A percentile compares a stretch with the other conserved stretches of the same genome.
Conservation (phyloP, 352 stramenopile species). For the Pythium vanterpoolii region DNA sequence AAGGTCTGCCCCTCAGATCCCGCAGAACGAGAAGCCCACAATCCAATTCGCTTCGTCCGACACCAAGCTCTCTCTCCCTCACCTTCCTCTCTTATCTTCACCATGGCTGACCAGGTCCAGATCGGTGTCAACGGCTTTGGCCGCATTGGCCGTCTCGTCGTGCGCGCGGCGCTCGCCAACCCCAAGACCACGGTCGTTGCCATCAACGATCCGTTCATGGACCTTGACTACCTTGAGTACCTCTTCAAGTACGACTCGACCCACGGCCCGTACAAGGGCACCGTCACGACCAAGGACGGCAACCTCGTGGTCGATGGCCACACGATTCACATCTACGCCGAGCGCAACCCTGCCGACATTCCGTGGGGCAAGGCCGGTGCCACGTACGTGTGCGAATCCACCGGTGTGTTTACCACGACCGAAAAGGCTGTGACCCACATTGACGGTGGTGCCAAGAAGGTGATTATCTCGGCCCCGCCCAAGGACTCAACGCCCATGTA, state of each 20-base stretch:
- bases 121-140: conserved; percentile 61
- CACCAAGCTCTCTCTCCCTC: conserved; percentile 12
- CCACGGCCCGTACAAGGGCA: conserved; percentile 90
- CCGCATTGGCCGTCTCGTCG: conserved; percentile 51
- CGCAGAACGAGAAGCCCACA: conserved; percentile 12
- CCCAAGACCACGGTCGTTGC: conserved; percentile 47
- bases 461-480: conserved; percentile 95
- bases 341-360: conserved; percentile 62
- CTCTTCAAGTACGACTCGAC: conserved; percentile 97
- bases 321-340: conserved; percentile 41
- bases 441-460: conserved; percentile 93
- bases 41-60: conserved; percentile 31
- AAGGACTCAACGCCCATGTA: conserved; percentile 94
- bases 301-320: conserved; percentile 61
- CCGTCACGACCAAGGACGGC: conserved; percentile 82
- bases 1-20: not conserved
- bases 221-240: conserved; percentile 81
- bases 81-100: not conserved
- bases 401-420: conserved; percentile 92
- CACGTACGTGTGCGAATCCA: conserved; percentile 96
- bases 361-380: conserved; percentile 77
- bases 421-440: conserved; percentile 86
- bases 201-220: conserved; percentile 64
- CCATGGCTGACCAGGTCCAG: conserved; percentile 35
- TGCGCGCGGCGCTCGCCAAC: conserved; percentile 44